Conservation (phyloP, 2,329 filamentous ascomycete genomes). For the Calonectria honghensis region DNA sequence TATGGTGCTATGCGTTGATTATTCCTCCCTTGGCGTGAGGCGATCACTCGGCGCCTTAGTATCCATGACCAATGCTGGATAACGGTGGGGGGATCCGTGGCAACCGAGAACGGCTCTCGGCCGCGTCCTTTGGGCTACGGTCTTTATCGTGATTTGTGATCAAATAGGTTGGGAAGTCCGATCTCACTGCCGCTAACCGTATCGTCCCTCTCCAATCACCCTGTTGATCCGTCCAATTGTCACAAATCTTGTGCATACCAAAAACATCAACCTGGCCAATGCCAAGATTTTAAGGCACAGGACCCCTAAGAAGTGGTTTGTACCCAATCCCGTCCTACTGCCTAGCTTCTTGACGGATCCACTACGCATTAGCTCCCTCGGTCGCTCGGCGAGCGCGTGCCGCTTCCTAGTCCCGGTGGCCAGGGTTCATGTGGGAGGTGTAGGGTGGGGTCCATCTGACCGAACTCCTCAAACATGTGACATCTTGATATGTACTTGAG, state of each 20-base stretch:
- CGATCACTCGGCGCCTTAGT: not conserved
- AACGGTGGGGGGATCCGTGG: conserved; percentile 1
- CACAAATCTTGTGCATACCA: not conserved
- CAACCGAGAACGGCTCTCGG: not conserved
- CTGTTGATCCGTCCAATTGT: not conserved
- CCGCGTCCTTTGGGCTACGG: not conserved
- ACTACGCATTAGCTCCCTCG: conserved; percentile 14
- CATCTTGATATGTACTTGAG: too few species aligned
- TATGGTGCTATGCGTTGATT: conserved; percentile 7
- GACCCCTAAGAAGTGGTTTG: not conserved
- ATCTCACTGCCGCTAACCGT: too few species aligned
- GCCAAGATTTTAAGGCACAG: conserved; percentile 16
- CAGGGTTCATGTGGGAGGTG: not conserved
- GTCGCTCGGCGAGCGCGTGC: conserved; percentile 6
- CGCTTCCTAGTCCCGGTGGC: not conserved
- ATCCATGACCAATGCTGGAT: not conserved
- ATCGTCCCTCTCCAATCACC: not conserved
- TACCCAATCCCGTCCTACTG: not conserved
- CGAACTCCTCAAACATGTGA: not conserved
- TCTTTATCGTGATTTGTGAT: not conserved
- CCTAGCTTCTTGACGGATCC: not conserved
- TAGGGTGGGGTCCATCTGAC: not conserved
- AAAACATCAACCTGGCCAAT: not conserved
- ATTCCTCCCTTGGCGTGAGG: not conserved
- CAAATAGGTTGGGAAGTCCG: not conserved